phyloP scores from a whole-genome alignment of 140 eudicot genomes.

The Anethum foeniculum region DNA sequence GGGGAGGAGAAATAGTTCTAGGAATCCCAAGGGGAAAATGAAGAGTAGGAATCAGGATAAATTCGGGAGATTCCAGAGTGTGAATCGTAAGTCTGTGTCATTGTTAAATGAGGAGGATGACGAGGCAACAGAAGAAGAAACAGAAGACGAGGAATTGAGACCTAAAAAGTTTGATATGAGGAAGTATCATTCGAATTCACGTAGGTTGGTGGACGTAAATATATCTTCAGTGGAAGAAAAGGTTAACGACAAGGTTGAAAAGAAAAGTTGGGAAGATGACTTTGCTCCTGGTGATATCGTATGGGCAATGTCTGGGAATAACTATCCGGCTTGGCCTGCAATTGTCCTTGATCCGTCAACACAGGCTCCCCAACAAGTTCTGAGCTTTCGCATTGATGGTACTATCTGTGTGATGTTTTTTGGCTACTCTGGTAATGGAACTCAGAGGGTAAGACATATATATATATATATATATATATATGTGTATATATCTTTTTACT shows the following conservation, averaged over 20 bases:
- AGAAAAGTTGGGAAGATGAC: conserved; percentile 27
- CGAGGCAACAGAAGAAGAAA: conserved; percentile 14
- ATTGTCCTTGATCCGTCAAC: conserved; percentile 65
- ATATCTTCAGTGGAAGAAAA: conserved; percentile 20
- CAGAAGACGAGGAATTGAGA: background rate
- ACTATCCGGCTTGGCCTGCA: conserved; percentile 94
- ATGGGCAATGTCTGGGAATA: conserved; percentile 71
- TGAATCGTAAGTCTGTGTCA: background rate
- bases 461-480: background rate
- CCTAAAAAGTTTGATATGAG: background rate
- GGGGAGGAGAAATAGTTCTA: conserved; percentile 28
- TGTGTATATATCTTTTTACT: background rate
- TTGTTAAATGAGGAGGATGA: conserved; percentile 4
- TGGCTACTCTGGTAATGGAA: conserved; percentile 83
- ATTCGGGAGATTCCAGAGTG: conserved; percentile 31
- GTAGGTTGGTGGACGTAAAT: conserved; percentile 3
- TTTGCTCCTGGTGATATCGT: conserved; percentile 71
- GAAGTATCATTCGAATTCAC: conserved; percentile 19
- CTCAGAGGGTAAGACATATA: conserved; percentile 60
- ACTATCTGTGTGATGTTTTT: conserved; percentile 81
- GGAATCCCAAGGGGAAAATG: conserved; percentile 16
- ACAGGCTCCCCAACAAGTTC: conserved; percentile 84
- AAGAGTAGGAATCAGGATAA: conserved; percentile 32
- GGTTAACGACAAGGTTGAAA: conserved; percentile 18
- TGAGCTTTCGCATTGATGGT: conserved; percentile 54